phyloP scores from a whole-genome alignment of 805 yeast genomes.

The Yarrowia sp. region DNA sequence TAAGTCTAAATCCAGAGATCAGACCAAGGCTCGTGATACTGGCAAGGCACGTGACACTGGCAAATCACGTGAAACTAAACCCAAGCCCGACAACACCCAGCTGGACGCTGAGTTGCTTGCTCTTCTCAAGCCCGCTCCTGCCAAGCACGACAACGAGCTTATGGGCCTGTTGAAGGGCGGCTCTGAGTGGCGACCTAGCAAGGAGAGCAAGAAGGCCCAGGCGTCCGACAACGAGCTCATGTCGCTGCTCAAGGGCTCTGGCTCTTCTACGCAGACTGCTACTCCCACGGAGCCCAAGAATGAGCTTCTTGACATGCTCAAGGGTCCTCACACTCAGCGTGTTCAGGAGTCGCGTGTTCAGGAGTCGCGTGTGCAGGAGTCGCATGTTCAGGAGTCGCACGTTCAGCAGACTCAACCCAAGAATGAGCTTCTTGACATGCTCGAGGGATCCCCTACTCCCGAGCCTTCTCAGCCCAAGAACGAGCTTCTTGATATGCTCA shows the following conservation, averaged over 20 bases:
- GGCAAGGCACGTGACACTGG: background rate
- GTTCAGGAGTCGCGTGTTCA: background rate
- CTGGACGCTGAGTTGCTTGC: conserved; percentile 7
- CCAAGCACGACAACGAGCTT: background rate
- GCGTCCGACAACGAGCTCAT: background rate
- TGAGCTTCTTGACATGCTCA: background rate
- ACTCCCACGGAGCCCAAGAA: background rate
- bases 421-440: too few species aligned
- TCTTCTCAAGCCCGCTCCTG: background rate
- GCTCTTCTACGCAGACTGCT: background rate
- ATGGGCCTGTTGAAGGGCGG: conserved; percentile 21
- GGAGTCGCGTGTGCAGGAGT: too few species aligned
- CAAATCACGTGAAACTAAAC: background rate
- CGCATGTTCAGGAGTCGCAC: too few species aligned
- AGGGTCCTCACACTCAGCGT: background rate
- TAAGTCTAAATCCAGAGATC: background rate
- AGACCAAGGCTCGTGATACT: background rate
- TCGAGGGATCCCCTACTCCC: background rate
- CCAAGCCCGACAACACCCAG: background rate
- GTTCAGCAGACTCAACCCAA: too few species aligned
- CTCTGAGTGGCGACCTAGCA: background rate
- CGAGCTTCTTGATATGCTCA: background rate
- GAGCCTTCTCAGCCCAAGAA: background rate
- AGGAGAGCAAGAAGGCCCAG: background rate
- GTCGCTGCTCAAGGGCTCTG: background rate